A percentile compares a stretch with the other conserved stretches of the same genome.
phyloP scores from a whole-genome alignment of 140 eudicot genomes.

The Ambrosia hybrid region DNA sequence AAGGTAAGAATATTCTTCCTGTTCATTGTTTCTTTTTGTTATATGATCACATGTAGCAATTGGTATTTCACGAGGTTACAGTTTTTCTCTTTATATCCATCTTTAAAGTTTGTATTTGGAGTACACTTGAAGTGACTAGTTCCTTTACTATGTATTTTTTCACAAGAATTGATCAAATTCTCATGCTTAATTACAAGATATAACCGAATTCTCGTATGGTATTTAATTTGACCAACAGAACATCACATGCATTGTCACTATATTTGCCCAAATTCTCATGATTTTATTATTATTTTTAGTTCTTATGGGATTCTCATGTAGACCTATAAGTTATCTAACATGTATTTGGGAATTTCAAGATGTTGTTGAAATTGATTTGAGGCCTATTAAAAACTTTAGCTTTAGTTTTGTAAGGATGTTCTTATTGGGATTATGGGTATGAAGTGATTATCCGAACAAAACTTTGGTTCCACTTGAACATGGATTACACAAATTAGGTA shows the following conservation, averaged over 20 bases:
- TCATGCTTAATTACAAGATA: background rate
- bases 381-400: too few relatives aligned
- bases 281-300: background rate
- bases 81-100: too few relatives aligned
- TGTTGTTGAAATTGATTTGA: too few relatives aligned
- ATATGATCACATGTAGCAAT: slow-evolving; percentile 3
- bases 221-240: background rate
- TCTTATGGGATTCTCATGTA: background rate
- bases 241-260: background rate
- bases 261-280: background rate
- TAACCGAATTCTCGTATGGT: background rate
- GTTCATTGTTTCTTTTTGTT: background rate
- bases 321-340: too few relatives aligned
- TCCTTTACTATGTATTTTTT: background rate
- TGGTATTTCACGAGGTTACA: background rate
- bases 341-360: background rate
- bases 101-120: too few relatives aligned
- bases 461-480: too few relatives aligned
- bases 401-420: too few relatives aligned
- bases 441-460: too few relatives aligned
- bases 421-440: too few relatives aligned
- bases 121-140: too few relatives aligned
- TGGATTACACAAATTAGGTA: too few relatives aligned
- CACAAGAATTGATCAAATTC: background rate
- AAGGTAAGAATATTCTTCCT: slow-evolving; percentile 42